These are phyloP conservation scores for Carex arenaria DNA, from an alignment of 202 grass and related monocot species.

Conservation along the genomic window DNA sequence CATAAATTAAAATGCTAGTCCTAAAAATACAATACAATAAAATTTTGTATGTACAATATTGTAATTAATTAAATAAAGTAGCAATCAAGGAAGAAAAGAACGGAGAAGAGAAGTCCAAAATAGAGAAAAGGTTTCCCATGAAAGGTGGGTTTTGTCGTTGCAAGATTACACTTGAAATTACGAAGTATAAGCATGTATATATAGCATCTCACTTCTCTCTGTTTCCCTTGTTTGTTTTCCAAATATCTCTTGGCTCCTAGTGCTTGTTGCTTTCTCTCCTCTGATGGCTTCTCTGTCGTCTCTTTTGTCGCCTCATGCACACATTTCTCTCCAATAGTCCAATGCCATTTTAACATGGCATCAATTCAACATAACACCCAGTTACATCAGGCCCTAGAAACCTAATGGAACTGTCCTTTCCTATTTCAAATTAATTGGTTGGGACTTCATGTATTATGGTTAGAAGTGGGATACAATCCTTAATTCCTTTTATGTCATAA, in stretches of 20 bases:
- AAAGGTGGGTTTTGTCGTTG: conserved; percentile 22
- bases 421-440: neutral
- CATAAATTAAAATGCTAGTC: neutral
- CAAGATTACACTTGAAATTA: neutral
- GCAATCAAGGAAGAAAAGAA: conserved; percentile 7
- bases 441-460: neutral
- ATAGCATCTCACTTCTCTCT: neutral
- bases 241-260: neutral
- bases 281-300: conserved; percentile 10
- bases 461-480: neutral
- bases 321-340: neutral
- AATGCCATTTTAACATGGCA: neutral
- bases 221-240: neutral
- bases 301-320: conserved; percentile 5
- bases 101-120: conserved; percentile 16
- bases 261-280: conserved; percentile 21
- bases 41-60: too few relatives aligned
- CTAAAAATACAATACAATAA: neutral
- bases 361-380: neutral
- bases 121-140: neutral
- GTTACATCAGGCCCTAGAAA: conserved; percentile 24
- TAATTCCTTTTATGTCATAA: neutral
- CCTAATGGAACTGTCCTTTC: conserved; percentile 17
- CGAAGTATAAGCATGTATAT: neutral
- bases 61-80: neutral